Evolutionary conservation across 2,329 filamentous ascomycete genomes (phyloP), one percentile per base, ranked within the genome.

Genomic region (Penicillium sp.): DNA sequence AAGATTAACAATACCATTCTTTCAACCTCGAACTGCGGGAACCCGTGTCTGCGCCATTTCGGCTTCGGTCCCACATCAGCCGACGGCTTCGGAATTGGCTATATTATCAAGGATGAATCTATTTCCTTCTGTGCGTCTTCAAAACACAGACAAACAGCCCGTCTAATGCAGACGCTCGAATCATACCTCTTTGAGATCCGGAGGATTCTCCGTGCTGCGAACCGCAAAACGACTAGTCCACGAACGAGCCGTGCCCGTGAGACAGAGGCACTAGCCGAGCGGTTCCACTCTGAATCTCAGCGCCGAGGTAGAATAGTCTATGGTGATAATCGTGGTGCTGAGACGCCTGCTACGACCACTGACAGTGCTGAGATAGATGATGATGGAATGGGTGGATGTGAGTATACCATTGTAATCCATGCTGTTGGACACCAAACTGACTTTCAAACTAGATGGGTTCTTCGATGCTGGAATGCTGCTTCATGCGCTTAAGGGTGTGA

Each of bases 21-120:
- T 39, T 96, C 91, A 7, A 98, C 95, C 0, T 97, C 93, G n/a
- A 99, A 99, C 80, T 99, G 95, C 75, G 95, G 95, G 57, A 99
- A 98, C 75, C 95, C 95, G 0, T 91, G 89, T 0, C 86, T 99
- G 19, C 87, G 95, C 2, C 93, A 98, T 68, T 99, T 99, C 68
- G 95, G 95, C 3, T 99, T 99, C 71, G 95, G 95, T 0, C 95
- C 95, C 1, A 96, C 93, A 0, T 93, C 90, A 0, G 93, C 88
- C 2, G 92, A 97, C 63, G 95, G 95, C 0, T 98, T 98, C 70
- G 95, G 95, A 29, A 97, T 99, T 55, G 95, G 95, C 2, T 99
- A 99, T 78, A 98, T 99, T 69, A 97, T 99, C 83, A 99, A 99
- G 76, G 91, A 96, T 64, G 90, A 95, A 52, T 84, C 86, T 48